Evolutionary conservation across 2,329 filamentous ascomycete species (phyloP).

Genomic region (Aspergillus fischeri): DNA sequence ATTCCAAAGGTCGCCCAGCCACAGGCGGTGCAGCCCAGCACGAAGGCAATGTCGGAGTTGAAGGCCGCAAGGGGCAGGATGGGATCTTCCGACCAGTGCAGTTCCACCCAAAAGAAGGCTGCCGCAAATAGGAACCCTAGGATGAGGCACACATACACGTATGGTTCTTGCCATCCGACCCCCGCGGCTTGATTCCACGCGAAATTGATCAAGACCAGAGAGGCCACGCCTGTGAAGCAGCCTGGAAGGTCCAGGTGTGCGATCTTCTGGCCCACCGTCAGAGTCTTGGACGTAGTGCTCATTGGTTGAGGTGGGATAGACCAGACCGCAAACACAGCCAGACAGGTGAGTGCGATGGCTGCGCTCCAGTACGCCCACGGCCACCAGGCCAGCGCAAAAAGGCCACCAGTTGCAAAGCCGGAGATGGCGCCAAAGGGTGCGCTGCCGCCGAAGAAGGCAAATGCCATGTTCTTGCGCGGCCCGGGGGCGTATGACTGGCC

Average conservation of each 20-base stretch:
- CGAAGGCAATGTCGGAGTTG: slow-evolving; percentile 29
- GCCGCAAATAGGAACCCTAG: slow-evolving; percentile 51
- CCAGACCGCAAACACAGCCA: slow-evolving; percentile 30
- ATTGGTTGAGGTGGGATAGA: slow-evolving; percentile 10
- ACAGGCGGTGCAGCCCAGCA: slow-evolving; percentile 37
- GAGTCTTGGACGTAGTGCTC: not conserved
- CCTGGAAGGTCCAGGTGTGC: slow-evolving; percentile 36
- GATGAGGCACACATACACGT: slow-evolving; percentile 53
- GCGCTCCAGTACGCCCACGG: slow-evolving; percentile 45
- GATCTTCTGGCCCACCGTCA: slow-evolving; percentile 3
- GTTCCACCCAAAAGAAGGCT: slow-evolving; percentile 52
- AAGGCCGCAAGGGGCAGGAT: slow-evolving; percentile 50
- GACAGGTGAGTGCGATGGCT: slow-evolving; percentile 26
- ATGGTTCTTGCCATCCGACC: slow-evolving; percentile 53
- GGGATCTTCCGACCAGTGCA: slow-evolving; percentile 42
- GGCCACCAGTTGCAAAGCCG: slow-evolving; percentile 33
- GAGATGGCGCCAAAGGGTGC: slow-evolving; percentile 42
- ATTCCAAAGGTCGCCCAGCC: slow-evolving; percentile 42
- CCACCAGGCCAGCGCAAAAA: slow-evolving; percentile 45
- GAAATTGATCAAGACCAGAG: slow-evolving; percentile 60
- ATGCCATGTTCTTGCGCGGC: slow-evolving; percentile 54
- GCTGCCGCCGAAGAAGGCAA: slow-evolving; percentile 46
- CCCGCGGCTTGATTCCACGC: slow-evolving; percentile 61
- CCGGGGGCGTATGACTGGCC: slow-evolving; percentile 53
- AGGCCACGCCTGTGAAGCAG: slow-evolving; percentile 45